Base-by-base conservation (phyloP, 1,139 yeast genomes). In the Sugiyamaella pinicola region DNA sequence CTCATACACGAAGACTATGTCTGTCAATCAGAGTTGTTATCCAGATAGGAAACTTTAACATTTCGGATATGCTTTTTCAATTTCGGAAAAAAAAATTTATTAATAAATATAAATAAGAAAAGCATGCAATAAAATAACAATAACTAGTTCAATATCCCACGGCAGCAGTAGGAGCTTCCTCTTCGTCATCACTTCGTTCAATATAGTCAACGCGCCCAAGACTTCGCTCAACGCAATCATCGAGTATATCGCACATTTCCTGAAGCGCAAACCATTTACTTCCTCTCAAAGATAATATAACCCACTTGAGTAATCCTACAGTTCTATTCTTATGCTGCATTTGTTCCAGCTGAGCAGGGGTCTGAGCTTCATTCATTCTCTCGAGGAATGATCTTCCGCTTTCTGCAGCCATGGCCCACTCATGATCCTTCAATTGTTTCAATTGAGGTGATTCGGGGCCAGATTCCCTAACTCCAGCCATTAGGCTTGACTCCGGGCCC, bases 401-500 rank as follows among this genome's bases (percentile, higher is more conserved):
- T 40, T 56, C 59, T 17, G 55, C 49, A 8, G 58, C 59, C 39
- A 55, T 42, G 3, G 58, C 57, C 58, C 58, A 55, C 22, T 55
- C 58, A 28, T 55, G 47, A 15, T 55, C 56, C 18, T 50, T 49
- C 41, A 49, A 28, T 12, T 35, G 45, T 15, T 40, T 46, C 19
- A 38, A 15, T 28, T 48, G 47, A 7, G 33, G 40, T 2, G 42
- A 24, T n/a, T 39, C 48, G 2, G 39, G 38, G 4, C 28, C 9
- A 24, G 13, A 17, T n/a, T 24, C 41, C 13, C 33, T 45, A 10
- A 47, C 35, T 7, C 49, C 47, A 15, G 42, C 42, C 10, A 63
- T 55, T 13, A 62, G 65, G n/a, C 63, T 62, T 2, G 71, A 64
- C 59, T 83, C 88, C 0, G 85, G 83, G 0, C 88, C 88, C 42